Base-by-base conservation (phyloP, 2,329 filamentous ascomycete genomes). In the Cadophora sp. region DNA sequence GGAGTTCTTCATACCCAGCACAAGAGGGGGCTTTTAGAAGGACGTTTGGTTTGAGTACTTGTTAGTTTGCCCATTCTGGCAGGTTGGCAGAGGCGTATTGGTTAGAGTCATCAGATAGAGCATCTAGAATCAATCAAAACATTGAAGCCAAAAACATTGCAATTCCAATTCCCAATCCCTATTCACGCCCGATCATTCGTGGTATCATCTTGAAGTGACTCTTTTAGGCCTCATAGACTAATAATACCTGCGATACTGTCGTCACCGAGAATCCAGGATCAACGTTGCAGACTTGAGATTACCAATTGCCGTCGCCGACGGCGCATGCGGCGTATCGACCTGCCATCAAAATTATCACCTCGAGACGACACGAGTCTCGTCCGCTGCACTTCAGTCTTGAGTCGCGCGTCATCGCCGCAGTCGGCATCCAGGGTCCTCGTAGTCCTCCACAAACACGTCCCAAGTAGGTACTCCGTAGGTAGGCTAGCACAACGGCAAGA, bases 31-130 rank as follows among this genome's bases (percentile, higher is more conserved):
- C 65, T 8, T 68, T 69, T 65, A 68, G 69, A 34, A 70, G 71
- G 51, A 67, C 58, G 22, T 73, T 73, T 66, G 71, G 72, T 19
- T 34, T 73, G 58, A 65, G 70, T 16, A 68, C 66, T 40, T 69
- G 66, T 68, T 71, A 62, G 62, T 22, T 34, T 61, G n/a, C 12
- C 8, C 4, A 9, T 51, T 51, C 19, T 48, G 26, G 16, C 12
- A 6, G 51, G 26, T 59, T 59, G 56, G 56, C 56, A 59, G 34
- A 40, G 56, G 56, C 31, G 56, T 59, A 34, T 59, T 59, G 56
- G 56, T 59, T 59, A 37, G 56, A 40, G 34, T 43, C 31, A 40
- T 40, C 31, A 59, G 56, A 59, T 59, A 59, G 56, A 59, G 56
- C 56, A 59, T 59, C 56, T 59, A 59, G 56, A 59, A 37, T 59